Conservation (phyloP, 148 eudicot species). For the Drosera capensis region DNA sequence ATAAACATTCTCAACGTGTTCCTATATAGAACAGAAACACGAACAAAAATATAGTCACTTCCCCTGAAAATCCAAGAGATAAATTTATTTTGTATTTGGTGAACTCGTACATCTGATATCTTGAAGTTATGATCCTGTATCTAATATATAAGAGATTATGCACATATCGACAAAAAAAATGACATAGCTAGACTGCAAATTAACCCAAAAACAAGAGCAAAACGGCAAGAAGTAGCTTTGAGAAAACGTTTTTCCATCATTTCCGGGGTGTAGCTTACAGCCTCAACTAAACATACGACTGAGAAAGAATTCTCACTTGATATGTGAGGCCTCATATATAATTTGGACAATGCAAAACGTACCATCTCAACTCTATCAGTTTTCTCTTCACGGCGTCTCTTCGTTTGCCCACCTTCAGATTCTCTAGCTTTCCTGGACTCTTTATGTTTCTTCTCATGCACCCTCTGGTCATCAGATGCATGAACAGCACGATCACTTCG, state of each 20-base stretch:
- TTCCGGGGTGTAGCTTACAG: slow-evolving; percentile 3
- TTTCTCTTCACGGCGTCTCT: slow-evolving; percentile 48
- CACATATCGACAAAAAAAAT: neutral
- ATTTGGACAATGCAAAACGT: slow-evolving; percentile 29
- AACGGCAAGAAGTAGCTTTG: neutral
- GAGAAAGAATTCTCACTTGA: slow-evolving; percentile 2
- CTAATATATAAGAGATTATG: no score
- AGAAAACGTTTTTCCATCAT: neutral
- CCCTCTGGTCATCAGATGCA: slow-evolving; percentile 42
- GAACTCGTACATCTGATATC: no score
- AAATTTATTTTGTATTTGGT: no score
- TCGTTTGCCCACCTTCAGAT: slow-evolving; percentile 40
- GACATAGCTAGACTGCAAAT: neutral
- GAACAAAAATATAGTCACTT: no score
- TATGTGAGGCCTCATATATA: slow-evolving; percentile 5
- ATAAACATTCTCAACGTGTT: no score
- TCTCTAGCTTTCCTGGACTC: slow-evolving; percentile 54
- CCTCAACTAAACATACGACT: neutral
- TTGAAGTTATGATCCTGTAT: no score
- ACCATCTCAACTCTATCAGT: slow-evolving; percentile 60
- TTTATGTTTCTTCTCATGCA: slow-evolving; percentile 44
- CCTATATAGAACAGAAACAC: no score
- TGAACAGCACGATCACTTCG: slow-evolving; percentile 37
- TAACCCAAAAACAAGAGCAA: neutral
- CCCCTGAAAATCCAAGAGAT: no score